Conservation (phyloP, 2,329 filamentous ascomycete species). For the Aspergillus neotritici region DNA sequence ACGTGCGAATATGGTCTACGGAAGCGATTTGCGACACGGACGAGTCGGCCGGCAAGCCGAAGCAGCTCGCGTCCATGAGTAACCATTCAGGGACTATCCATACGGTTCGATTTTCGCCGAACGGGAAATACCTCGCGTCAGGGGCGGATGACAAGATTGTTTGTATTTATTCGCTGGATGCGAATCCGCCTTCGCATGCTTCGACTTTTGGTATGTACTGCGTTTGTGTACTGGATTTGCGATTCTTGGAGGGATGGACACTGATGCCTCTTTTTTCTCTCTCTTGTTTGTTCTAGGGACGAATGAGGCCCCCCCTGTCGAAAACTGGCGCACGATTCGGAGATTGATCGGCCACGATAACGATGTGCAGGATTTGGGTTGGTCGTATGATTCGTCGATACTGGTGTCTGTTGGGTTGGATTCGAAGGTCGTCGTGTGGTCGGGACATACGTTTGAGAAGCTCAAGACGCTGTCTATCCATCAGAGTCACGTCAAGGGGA, state of each 20-base stretch:
- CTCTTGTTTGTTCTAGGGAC: conserved; percentile 49
- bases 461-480: conserved; percentile 89
- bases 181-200: conserved; percentile 68
- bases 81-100: conserved; percentile 97
- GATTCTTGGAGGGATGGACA: background rate
- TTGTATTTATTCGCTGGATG: conserved; percentile 89
- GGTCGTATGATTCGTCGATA: conserved; percentile 93
- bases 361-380: conserved; percentile 94
- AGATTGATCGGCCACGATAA: conserved; percentile 95
- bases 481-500: conserved; percentile 96
- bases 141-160: conserved; percentile 99
- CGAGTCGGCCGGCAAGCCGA: conserved; percentile 66
- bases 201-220: conserved; percentile 66
- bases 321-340: conserved; percentile 96
- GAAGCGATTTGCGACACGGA: conserved; percentile 82
- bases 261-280: conserved; percentile 4
- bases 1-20: conserved; percentile 96
- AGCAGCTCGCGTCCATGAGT: conserved; percentile 95
- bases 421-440: conserved; percentile 98
- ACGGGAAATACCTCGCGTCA: conserved; percentile 89
- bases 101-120: conserved; percentile 92
- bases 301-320: conserved; percentile 84
- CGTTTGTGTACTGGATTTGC: background rate
- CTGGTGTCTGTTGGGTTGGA: conserved; percentile 93
- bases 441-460: conserved; percentile 95